These are phyloP conservation scores for Blastocystis sp. DNA, from an alignment of 352 stramenopile species.

Conservation along the genomic window DNA sequence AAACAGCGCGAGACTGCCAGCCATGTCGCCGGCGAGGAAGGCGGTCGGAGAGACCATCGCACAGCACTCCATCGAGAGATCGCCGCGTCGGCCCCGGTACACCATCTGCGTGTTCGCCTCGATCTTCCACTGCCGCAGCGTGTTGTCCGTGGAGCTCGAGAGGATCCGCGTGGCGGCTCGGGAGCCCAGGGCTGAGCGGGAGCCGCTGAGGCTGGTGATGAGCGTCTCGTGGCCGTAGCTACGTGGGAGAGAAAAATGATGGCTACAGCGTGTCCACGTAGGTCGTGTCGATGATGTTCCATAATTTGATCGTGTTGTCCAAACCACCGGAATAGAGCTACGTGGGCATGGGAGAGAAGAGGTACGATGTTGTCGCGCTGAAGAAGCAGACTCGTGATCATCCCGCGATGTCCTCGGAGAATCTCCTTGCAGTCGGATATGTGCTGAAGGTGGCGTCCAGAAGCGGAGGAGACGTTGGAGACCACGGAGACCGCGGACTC, in stretches of 20 bases:
- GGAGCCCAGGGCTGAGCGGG: not conserved
- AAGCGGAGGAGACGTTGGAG: not conserved
- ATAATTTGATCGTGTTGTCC: conserved; percentile 82
- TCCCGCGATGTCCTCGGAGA: conserved; percentile 3
- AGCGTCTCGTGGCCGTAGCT: conserved; percentile 43
- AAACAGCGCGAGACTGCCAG: conserved; percentile 77
- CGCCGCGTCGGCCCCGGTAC: conserved; percentile 72
- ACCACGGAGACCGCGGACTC: not conserved
- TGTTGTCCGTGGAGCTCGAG: conserved; percentile 76
- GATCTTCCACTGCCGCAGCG: conserved; percentile 85
- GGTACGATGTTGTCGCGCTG: conserved; percentile 30
- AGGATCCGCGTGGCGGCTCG: conserved; percentile 59
- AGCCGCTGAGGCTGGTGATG: not conserved
- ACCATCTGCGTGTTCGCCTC: conserved; percentile 83
- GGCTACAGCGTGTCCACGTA: conserved; percentile 85
- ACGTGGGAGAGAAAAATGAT: conserved; percentile 64
- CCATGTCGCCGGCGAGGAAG: conserved; percentile 79
- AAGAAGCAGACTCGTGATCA: conserved; percentile 25
- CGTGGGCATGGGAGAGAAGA: not conserved
- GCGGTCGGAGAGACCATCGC: conserved; percentile 80
- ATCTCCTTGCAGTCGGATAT: conserved; percentile 35
- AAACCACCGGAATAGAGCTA: conserved; percentile 78
- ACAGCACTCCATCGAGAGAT: conserved; percentile 74
- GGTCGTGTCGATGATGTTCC: conserved; percentile 84
- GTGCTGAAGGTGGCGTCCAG: not conserved